Base-by-base conservation (phyloP, 352 stramenopile species). In the Globisporangium solare region DNA sequence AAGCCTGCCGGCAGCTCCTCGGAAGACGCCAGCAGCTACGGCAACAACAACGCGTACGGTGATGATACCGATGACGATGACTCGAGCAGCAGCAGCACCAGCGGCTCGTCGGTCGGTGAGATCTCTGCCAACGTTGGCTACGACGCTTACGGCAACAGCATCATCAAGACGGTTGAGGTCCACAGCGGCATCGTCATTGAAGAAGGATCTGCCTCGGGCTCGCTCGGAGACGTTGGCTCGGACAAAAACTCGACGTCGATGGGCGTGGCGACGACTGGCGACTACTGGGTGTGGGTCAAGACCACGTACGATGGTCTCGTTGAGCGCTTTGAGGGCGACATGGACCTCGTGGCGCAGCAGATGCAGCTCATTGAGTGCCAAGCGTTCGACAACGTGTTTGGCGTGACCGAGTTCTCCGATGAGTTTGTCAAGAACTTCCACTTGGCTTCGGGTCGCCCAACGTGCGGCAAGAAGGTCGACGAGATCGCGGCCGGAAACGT, bases 321-420 rank as follows among this genome's bases (percentile, higher is more conserved):
- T 51, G 67, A 63, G 39, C 67, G 70, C 10, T 85, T 85, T 41
- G 57, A 78, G 14, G 75, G 72, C 51, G 77, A 83, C 53, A 51
- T 85, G 54, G 62, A 70, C 46, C 57, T 85, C 37, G 72, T 85
- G 42, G 55, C 70, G n/a, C 65, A 71, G 52, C 75, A 85, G 60
- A 66, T 85, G 59, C 76, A 74, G 52, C 57, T 85, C 27, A 70
- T 80, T 2, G 74, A 85, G 58, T 85, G 74, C 60, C 65, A 80
- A 53, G 75, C 74, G 39, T 85, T 79, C 58, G 64, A 85, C 60
- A 70, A 67, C n/a, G 68, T 80, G 17, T 78, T 80, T 52, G 68
- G 67, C 1, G 51, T 83, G 14, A 54, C 51, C 20, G 73, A 74
- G 63, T 73, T 76, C 49, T 66, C 70, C 47, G 60, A 63, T 27